Conservation (phyloP, 805 yeast genomes). For the Sungouiella thailandica region DNA sequence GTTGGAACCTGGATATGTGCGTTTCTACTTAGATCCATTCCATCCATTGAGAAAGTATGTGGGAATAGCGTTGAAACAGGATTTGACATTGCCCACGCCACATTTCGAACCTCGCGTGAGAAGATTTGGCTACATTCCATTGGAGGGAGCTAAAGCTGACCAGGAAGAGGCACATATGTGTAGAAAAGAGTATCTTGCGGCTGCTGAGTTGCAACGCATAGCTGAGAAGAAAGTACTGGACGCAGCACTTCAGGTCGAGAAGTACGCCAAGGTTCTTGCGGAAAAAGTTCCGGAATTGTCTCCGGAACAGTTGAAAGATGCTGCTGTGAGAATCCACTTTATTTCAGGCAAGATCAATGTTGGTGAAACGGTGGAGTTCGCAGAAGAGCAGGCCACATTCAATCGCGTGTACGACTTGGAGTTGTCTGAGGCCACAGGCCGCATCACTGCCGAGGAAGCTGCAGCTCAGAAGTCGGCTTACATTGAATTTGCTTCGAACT, state of each 20-base stretch:
- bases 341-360: slow-evolving; percentile 46
- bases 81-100: slow-evolving; percentile 70
- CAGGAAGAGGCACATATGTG: slow-evolving; percentile 58
- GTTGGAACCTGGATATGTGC: slow-evolving; percentile 85
- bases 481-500: slow-evolving; percentile 26
- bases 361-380: slow-evolving; percentile 54
- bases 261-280: slow-evolving; percentile 14
- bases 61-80: slow-evolving; percentile 74
- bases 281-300: slow-evolving; percentile 21
- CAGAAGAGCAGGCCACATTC: slow-evolving; percentile 54
- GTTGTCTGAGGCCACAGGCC: slow-evolving; percentile 35
- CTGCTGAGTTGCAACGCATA: slow-evolving; percentile 44
- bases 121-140: slow-evolving; percentile 68
- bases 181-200: slow-evolving; percentile 60
- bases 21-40: slow-evolving; percentile 91
- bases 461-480: slow-evolving; percentile 25
- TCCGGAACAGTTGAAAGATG: slow-evolving; percentile 29
- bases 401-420: slow-evolving; percentile 43
- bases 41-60: slow-evolving; percentile 89
- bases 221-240: slow-evolving; percentile 34
- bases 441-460: slow-evolving; percentile 25
- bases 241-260: slow-evolving; percentile 23
- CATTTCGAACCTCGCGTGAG: slow-evolving; percentile 88
- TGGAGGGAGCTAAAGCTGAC: slow-evolving; percentile 48
- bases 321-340: slow-evolving; percentile 49